Base-by-base conservation (phyloP, 768 basidiomycete species). In the Tylopilus intermedius region DNA sequence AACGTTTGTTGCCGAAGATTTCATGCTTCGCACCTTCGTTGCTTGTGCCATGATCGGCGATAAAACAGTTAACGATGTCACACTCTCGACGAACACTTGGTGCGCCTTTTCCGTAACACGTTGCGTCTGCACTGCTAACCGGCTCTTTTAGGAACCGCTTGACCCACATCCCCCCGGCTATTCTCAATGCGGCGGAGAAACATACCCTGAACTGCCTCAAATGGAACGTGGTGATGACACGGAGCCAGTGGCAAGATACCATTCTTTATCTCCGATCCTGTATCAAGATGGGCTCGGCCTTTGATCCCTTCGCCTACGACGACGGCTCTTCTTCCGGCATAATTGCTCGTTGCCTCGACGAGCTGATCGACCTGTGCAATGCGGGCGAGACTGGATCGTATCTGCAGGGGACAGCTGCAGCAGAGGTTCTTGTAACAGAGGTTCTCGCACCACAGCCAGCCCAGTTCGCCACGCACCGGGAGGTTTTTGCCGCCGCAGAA, bases 21-120 rank as follows among this genome's bases (percentile, higher is more conserved):
- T 71, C 40, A 61, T 73, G 69, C 58, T 71, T 49, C 68, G 62
- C 27, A 56, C 63, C 14, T 73, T 71, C 44, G 56, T 71, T 37
- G 40, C 56, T 22, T 73, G 67, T 47, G 68, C 72, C 24, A 71
- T 73, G 66, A 60, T 71, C 45, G 56, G 64, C 6, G 70, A 71
- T 41, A 71, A 71, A 49, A 56, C 62, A 8, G 51, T 73, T 24
- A 71, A 71, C 13, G 72, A 71, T 24, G 45, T 45, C 32, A 57
- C 63, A 4, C 66, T 71, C 47, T 51, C 68, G 15, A 56, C 62
- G n/a, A 71, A 51, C 21, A 53, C 54, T 30, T 71, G 70, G 70
- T 73, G 18, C n/a, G 65, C 54, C 22, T 21, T 27, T 45, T 21
- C 3, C 5, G 1, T 24, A 30, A 29, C 14, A 32, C 37, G 21